phyloP scores from a whole-genome alignment of 2,329 filamentous ascomycete genomes.

The Penicillium rolfsii region DNA sequence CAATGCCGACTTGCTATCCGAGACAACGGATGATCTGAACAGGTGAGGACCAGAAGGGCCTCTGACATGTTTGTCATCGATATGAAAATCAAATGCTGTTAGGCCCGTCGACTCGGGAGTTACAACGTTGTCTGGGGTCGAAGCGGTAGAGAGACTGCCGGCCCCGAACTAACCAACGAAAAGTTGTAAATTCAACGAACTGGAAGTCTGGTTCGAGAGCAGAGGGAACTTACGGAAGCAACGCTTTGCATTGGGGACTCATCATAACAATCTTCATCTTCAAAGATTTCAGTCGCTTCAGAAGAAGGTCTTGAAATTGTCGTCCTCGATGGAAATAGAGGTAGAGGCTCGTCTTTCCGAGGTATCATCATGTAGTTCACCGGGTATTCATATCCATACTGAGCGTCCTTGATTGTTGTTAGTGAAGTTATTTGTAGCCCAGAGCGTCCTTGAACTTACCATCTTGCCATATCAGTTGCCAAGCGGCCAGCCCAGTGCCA shows the following conservation, averaged over 20 bases:
- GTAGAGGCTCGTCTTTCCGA: constrained; percentile 15
- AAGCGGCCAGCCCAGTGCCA: background rate
- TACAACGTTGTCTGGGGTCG: background rate
- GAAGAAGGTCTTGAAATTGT: constrained; percentile 8
- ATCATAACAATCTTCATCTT: constrained; percentile 6
- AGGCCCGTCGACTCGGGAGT: constrained; percentile 1
- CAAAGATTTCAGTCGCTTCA: constrained; percentile 15
- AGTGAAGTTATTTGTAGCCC: background rate
- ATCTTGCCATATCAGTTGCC: constrained; percentile 1
- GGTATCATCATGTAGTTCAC: constrained; percentile 11
- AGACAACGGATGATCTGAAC: constrained; percentile 64
- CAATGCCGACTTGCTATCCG: constrained; percentile 12
- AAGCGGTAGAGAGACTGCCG: background rate
- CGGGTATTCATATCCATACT: background rate
- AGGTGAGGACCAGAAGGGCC: constrained; percentile 89
- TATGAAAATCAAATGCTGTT: constrained; percentile 53
- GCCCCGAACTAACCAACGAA: background rate
- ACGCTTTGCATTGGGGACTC: constrained; percentile 14
- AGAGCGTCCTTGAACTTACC: background rate
- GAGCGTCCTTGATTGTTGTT: background rate
- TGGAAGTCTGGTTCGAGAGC: background rate
- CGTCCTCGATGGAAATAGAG: constrained; percentile 13
- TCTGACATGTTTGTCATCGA: constrained; percentile 63
- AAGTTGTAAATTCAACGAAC: background rate
- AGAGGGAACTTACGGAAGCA: constrained; percentile 13